Evolutionary conservation across 2,329 filamentous ascomycete species (phyloP).

Genomic region (Hymenoscyphus infarciens): DNA sequence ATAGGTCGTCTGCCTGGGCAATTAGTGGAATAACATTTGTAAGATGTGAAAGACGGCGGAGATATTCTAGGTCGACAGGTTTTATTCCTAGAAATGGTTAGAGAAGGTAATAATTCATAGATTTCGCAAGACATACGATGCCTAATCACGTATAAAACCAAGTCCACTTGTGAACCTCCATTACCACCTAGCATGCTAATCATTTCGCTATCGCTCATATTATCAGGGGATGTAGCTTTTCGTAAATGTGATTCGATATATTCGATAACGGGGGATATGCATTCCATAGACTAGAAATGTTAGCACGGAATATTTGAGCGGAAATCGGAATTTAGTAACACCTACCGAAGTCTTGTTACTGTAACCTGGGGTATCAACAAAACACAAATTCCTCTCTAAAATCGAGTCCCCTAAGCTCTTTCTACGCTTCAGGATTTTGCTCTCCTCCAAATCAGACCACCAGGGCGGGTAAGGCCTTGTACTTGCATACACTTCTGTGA

Average conservation of each 20-base stretch:
- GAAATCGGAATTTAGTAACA: neutral
- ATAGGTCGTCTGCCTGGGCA: constrained; percentile 69
- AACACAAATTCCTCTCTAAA: constrained; percentile 88
- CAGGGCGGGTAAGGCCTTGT: constrained; percentile 83
- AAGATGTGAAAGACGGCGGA: constrained; percentile 64
- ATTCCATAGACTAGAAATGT: constrained; percentile 47
- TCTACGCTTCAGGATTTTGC: constrained; percentile 54
- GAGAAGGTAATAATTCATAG: constrained; percentile 4
- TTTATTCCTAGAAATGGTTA: constrained; percentile 47
- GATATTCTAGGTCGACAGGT: constrained; percentile 65
- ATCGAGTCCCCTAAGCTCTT: constrained; percentile 73
- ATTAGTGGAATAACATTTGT: constrained; percentile 86
- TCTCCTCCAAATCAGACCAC: constrained; percentile 78
- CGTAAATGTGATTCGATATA: constrained; percentile 71
- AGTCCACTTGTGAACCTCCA: constrained; percentile 80
- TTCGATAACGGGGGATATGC: constrained; percentile 57
- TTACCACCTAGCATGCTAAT: constrained; percentile 74
- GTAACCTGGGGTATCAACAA: constrained; percentile 78
- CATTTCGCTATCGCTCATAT: constrained; percentile 69
- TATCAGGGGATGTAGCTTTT: constrained; percentile 57
- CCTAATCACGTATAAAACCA: constrained; percentile 76
- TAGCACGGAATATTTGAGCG: constrained; percentile 23
- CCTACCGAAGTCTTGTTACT: constrained; percentile 51
- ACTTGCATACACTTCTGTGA: constrained; percentile 72
- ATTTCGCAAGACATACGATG: constrained; percentile 51